Conservation (phyloP, 225 moss, liverwort and hornwort species). For the Neckera pumila region DNA sequence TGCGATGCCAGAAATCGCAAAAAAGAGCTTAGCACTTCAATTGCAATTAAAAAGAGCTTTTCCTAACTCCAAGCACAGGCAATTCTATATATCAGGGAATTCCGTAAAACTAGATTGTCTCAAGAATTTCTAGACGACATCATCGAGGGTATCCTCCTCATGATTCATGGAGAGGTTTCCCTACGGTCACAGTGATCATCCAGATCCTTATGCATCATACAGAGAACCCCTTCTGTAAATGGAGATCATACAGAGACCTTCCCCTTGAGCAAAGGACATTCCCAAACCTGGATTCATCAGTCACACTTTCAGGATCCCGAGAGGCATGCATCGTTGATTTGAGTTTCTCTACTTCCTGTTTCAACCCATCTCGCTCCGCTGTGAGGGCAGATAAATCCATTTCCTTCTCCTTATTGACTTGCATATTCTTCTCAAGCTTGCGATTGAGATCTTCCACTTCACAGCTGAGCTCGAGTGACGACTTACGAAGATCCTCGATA, state of each 20-base stretch:
- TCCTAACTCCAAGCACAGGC: neutral
- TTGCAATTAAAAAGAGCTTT: neutral
- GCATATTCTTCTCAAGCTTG: constrained; percentile 41
- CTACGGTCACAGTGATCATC: neutral
- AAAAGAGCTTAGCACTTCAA: neutral
- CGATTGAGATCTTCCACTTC: constrained; percentile 67
- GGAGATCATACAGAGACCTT: neutral
- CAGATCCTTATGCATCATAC: neutral
- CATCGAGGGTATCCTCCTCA: neutral
- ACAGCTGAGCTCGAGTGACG: constrained; percentile 53
- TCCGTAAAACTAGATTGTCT: neutral
- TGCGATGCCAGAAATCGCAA: neutral
- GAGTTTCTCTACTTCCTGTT: constrained; percentile 69
- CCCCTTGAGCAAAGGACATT: neutral
- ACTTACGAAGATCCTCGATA: constrained; percentile 60
- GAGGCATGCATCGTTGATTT: constrained; percentile 40
- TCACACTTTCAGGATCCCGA: constrained; percentile 49
- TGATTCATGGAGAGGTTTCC: neutral
- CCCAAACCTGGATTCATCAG: constrained; percentile 52
- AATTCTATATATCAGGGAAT: neutral
- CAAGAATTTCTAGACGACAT: neutral
- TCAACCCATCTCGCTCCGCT: constrained; percentile 67
- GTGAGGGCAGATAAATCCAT: constrained; percentile 57
- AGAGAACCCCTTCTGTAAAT: neutral
- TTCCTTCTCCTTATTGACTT: constrained; percentile 48